Conservation (phyloP, 225 moss, liverwort and hornwort species). For the Neckera pumila region DNA sequence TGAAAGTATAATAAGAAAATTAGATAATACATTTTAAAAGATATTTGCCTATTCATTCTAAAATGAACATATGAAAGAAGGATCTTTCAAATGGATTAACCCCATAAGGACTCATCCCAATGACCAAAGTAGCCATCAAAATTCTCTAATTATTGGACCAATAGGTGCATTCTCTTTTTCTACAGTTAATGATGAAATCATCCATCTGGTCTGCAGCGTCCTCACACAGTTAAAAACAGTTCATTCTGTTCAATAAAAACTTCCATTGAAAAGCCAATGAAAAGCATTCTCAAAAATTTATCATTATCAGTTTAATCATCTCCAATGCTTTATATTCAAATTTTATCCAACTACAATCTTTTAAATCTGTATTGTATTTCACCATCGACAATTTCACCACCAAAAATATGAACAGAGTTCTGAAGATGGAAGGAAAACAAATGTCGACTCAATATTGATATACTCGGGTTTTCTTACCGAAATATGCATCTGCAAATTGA, state of each 20-base stretch:
- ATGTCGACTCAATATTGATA: background rate
- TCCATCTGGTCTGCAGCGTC: too few relatives aligned
- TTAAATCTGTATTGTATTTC: background rate
- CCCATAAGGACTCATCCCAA: too few relatives aligned
- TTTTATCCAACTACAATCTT: background rate
- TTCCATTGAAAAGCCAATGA: background rate
- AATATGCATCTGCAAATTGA: background rate
- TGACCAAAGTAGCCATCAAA: too few relatives aligned
- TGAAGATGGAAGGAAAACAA: background rate
- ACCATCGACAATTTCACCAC: background rate
- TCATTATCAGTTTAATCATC: background rate
- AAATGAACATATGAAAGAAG: background rate
- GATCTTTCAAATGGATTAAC: background rate
- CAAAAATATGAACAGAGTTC: background rate
- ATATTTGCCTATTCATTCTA: background rate
- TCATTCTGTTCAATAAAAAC: background rate
- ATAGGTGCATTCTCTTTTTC: too few relatives aligned
- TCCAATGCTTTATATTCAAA: background rate
- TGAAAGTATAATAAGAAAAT: background rate
- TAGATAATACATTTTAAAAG: background rate
- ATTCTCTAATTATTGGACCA: too few relatives aligned
- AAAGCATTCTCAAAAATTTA: background rate
- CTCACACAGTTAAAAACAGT: too few relatives aligned
- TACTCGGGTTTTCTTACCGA: too few relatives aligned
- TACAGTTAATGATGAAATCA: too few relatives aligned